Evolutionary conservation across 129 eudicot genomes (phyloP).

Genomic region (Helichrysum umbraculigerum): DNA sequence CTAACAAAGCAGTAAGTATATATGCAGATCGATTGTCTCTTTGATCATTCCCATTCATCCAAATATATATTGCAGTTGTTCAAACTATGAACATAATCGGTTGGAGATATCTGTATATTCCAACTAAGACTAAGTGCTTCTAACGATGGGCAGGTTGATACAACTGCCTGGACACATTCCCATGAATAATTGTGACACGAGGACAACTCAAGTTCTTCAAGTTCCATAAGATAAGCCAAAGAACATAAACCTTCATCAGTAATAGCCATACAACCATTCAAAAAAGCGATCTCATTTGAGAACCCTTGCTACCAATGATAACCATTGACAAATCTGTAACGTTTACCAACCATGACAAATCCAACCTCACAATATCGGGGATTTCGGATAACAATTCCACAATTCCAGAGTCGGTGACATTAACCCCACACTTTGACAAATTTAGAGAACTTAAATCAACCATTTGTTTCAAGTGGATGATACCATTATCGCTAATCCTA

Average conservation of each 20-base stretch:
- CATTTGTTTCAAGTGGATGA: neutral
- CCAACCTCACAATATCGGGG: neutral
- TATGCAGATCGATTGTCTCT: too few species aligned
- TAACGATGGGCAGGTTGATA: neutral
- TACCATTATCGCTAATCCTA: neutral
- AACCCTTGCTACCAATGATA: neutral
- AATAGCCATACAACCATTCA: neutral
- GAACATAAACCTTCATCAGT: neutral
- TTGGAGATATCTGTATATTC: too few species aligned
- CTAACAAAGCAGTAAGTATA: too few species aligned
- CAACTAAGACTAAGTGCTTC: too few species aligned
- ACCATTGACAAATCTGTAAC: neutral
- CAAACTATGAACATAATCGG: too few species aligned
- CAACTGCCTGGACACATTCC: neutral
- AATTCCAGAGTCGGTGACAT: neutral
- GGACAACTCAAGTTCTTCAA: neutral
- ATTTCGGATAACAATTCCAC: neutral
- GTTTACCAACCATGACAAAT: neutral
- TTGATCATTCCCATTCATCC: too few species aligned
- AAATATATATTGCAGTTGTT: too few species aligned
- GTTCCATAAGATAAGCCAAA: too few species aligned
- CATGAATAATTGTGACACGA: neutral
- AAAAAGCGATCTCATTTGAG: too few species aligned
- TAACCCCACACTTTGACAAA: conserved; percentile 1
- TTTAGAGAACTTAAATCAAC: neutral